Percentiles rank a stretch among this genome's conserved stretches.
phyloP scores from a whole-genome alignment of 2,329 filamentous ascomycete species.

The Trichoderma guizhouense region DNA sequence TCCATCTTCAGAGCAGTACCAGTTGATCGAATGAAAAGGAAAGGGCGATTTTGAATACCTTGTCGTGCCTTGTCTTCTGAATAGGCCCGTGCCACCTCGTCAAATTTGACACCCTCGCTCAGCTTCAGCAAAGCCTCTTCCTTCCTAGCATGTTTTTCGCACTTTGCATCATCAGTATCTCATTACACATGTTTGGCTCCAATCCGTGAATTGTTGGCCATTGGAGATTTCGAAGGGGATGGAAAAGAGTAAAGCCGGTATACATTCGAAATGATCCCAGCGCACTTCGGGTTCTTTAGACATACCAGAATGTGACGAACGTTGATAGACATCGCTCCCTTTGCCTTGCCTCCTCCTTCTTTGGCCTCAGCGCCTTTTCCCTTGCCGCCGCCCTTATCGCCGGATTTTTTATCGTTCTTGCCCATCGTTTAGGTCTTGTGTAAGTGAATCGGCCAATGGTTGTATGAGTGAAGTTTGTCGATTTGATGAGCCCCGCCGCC shows the following conservation, averaged over 20 bases:
- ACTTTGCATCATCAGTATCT: constrained; percentile 39
- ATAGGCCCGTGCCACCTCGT: constrained; percentile 68
- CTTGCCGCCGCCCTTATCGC: constrained; percentile 37
- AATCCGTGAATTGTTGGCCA: not conserved
- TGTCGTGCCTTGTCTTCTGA: constrained; percentile 74
- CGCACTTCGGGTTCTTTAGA: not conserved
- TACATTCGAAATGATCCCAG: not conserved
- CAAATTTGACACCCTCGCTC: constrained; percentile 65
- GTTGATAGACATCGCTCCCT: constrained; percentile 66
- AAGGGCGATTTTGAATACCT: constrained; percentile 38
- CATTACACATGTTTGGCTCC: not conserved
- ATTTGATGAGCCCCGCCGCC: constrained; percentile 4
- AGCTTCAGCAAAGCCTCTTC: constrained; percentile 71
- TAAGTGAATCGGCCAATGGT: not conserved
- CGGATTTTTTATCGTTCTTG: constrained; percentile 41
- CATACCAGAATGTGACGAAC: constrained; percentile 67
- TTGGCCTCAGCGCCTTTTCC: constrained; percentile 31
- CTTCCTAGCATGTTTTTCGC: constrained; percentile 74
- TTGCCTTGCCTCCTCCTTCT: constrained; percentile 38
- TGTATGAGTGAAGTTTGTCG: not conserved
- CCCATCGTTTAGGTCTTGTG: constrained; percentile 29
- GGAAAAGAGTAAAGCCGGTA: not conserved
- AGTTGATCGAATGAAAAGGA: not conserved
- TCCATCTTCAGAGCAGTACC: not conserved
- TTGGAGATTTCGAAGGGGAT: not conserved